phyloP scores from a whole-genome alignment of 495 filamentous ascomycete genomes.

The Aspergillus sparsus region DNA sequence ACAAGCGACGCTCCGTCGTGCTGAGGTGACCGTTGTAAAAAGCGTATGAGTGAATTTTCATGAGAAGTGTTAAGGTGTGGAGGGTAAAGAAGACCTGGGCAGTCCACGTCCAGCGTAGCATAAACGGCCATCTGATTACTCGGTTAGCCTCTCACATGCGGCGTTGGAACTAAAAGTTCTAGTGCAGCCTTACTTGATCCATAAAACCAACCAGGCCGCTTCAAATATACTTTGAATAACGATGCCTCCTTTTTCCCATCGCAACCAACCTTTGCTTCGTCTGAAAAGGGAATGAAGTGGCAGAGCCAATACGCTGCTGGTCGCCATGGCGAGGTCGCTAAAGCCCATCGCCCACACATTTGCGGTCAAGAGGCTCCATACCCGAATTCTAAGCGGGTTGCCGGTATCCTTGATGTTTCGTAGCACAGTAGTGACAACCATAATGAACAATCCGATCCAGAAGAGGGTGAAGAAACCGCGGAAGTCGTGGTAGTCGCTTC shows the following conservation, averaged over 20 bases:
- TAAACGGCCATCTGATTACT: constrained; percentile 69
- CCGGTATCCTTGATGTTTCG: constrained; percentile 95
- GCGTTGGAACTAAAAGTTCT: neutral
- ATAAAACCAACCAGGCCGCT: constrained; percentile 72
- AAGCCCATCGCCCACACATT: constrained; percentile 85
- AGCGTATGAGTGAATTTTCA: constrained; percentile 98
- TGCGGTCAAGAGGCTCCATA: constrained; percentile 83
- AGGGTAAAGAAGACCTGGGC: constrained; percentile 93
- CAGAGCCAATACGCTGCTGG: constrained; percentile 67
- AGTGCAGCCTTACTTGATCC: constrained; percentile 64
- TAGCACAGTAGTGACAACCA: constrained; percentile 89
- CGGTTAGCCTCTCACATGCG: constrained; percentile 24
- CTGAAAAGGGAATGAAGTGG: constrained; percentile 72
- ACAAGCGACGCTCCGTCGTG: constrained; percentile 76
- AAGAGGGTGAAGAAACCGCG: constrained; percentile 96
- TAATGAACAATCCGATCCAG: constrained; percentile 94
- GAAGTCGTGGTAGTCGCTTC: constrained; percentile 90
- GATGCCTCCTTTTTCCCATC: constrained; percentile 77
- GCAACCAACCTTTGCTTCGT: constrained; percentile 54
- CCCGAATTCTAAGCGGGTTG: constrained; percentile 74
- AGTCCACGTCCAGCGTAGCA: constrained; percentile 89
- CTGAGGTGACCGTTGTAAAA: constrained; percentile 97
- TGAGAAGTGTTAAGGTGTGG: constrained; percentile 85
- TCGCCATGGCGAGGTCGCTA: constrained; percentile 82
- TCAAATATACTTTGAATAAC: constrained; percentile 81